Evolutionary conservation across 2,329 filamentous ascomycete species (phyloP).

Genomic region (Fusarium tjaetaba): DNA sequence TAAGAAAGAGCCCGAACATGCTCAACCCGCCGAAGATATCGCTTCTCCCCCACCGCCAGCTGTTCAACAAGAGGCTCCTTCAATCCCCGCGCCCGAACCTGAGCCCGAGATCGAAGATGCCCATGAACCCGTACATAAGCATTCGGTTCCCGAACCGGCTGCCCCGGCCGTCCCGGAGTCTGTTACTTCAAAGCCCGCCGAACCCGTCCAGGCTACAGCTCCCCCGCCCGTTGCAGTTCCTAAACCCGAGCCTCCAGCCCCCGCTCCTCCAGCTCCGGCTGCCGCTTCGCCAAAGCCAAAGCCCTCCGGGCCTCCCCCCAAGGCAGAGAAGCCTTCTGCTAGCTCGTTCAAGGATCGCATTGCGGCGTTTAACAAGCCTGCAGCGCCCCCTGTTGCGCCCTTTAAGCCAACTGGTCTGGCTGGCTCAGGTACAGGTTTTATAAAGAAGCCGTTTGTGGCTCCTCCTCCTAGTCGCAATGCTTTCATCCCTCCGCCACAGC

Average conservation of each 20-base stretch:
- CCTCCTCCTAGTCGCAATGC: slow-evolving; percentile 93
- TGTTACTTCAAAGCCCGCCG: slow-evolving; percentile 46
- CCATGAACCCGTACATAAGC: slow-evolving; percentile 44
- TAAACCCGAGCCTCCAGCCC: slow-evolving; percentile 49
- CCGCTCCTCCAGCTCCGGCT: slow-evolving; percentile 42
- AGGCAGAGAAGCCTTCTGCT: slow-evolving; percentile 75
- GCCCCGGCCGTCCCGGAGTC: slow-evolving; percentile 45
- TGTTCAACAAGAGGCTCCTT: slow-evolving; percentile 45
- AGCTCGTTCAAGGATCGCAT: slow-evolving; percentile 95
- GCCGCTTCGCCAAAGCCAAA: slow-evolving; percentile 50
- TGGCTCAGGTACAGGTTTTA: slow-evolving; percentile 71
- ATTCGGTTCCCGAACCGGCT: slow-evolving; percentile 50
- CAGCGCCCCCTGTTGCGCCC: slow-evolving; percentile 86
- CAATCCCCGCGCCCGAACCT: slow-evolving; percentile 49
- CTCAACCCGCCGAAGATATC: slow-evolving; percentile 50
- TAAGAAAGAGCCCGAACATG: slow-evolving; percentile 64
- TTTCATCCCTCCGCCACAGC: slow-evolving; percentile 81
- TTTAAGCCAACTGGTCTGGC: slow-evolving; percentile 80
- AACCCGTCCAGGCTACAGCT: slow-evolving; percentile 47
- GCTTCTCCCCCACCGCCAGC: slow-evolving; percentile 49
- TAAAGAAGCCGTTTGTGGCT: slow-evolving; percentile 97
- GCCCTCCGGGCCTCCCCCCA: slow-evolving; percentile 70
- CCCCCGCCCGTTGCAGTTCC: slow-evolving; percentile 30
- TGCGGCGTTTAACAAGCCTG: slow-evolving; percentile 93
- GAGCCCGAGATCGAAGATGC: slow-evolving; percentile 52